Evolutionary conservation across 257 asterid species (phyloP).

Genomic region (Solanum paucissectum): DNA sequence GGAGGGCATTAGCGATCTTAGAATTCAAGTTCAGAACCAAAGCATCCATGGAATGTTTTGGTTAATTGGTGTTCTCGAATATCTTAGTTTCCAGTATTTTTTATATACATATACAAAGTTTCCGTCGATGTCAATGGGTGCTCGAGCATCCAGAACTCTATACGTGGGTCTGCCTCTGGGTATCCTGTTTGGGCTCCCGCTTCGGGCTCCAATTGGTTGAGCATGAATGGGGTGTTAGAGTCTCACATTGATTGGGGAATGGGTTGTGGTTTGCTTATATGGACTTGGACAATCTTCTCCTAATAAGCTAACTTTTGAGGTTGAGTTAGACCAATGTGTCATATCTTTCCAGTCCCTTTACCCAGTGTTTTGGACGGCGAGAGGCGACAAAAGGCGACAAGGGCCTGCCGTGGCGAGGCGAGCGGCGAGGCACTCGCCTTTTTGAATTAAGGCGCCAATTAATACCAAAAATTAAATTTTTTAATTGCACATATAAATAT

Average conservation of each 20-base stretch:
- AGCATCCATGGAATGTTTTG: not conserved
- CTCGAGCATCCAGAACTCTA: not conserved
- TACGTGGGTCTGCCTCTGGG: not conserved
- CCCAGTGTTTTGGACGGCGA: too few species aligned
- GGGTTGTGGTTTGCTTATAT: not conserved
- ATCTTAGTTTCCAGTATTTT: not conserved
- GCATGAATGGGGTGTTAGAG: not conserved
- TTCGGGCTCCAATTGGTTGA: not conserved
- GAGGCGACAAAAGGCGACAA: too few species aligned
- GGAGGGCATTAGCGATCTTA: not conserved
- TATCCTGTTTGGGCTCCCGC: not conserved
- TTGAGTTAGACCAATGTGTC: not conserved
- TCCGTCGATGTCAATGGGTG: not conserved
- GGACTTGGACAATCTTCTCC: not conserved
- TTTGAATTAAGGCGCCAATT: too few species aligned
- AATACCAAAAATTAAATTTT: too few species aligned
- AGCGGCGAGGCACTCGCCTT: too few species aligned
- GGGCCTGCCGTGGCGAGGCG: too few species aligned
- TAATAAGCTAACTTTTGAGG: not conserved
- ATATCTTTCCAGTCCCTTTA: not conserved
- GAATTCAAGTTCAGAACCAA: not conserved
- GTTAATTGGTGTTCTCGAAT: not conserved
- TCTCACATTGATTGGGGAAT: not conserved
- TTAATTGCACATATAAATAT: too few species aligned
- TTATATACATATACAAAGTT: not conserved